phyloP scores from a whole-genome alignment of 2,329 filamentous ascomycete species.

The Epichloe uncinata region DNA sequence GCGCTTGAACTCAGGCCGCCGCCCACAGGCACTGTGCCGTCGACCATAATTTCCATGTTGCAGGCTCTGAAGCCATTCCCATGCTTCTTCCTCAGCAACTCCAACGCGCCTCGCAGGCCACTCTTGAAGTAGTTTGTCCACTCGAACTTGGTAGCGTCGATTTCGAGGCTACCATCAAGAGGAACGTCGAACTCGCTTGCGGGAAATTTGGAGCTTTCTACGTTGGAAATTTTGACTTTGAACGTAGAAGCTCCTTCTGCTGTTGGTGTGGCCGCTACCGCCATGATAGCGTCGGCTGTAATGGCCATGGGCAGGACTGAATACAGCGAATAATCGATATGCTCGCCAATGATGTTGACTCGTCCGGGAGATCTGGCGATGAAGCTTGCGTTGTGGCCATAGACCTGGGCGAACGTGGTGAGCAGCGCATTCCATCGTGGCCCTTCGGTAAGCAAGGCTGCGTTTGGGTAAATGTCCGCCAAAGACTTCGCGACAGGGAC shows the following conservation, averaged over 20 bases:
- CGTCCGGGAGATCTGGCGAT: slow-evolving; percentile 82
- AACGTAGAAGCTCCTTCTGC: slow-evolving; percentile 39
- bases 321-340: slow-evolving; percentile 98
- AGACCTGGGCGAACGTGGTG: slow-evolving; percentile 54
- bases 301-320: slow-evolving; percentile 93
- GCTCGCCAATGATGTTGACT: slow-evolving; percentile 97
- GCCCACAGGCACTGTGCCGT: slow-evolving; percentile 84
- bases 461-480: slow-evolving; percentile 69
- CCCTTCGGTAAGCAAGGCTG: slow-evolving; percentile 53
- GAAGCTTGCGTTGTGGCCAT: slow-evolving; percentile 61
- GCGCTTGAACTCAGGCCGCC: slow-evolving; percentile 90
- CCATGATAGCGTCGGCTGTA: slow-evolving; percentile 79
- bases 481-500: slow-evolving; percentile 68
- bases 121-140: slow-evolving; percentile 99
- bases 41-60: slow-evolving; percentile 78
- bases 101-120: slow-evolving; percentile 68
- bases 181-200: slow-evolving; percentile 62
- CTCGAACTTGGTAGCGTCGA: slow-evolving; percentile 75
- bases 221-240: slow-evolving; percentile 66
- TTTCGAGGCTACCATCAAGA: slow-evolving; percentile 49
- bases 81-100: slow-evolving; percentile 57
- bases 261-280: slow-evolving; percentile 47
- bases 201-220: slow-evolving; percentile 63
- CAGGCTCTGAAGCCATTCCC: slow-evolving; percentile 47
- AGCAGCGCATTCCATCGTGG: slow-evolving; percentile 66